A percentile compares a stretch with the other conserved stretches of the same genome.
phyloP scores from a whole-genome alignment of 192 early-diverging fungal genomes.

The Coemansia sp. region DNA sequence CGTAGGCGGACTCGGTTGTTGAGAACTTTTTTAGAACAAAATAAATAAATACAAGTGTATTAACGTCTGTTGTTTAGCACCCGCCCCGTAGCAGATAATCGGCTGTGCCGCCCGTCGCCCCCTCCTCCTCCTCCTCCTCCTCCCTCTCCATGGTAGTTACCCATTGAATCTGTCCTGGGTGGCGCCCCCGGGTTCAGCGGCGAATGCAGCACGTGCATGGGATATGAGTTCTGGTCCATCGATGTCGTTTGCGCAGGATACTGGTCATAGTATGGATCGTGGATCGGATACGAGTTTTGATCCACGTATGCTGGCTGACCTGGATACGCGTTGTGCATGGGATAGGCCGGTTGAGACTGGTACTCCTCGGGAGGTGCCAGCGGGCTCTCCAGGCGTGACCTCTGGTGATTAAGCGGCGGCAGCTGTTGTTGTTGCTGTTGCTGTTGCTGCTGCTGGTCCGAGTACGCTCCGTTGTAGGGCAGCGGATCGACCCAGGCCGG shows the following conservation, averaged over 20 bases:
- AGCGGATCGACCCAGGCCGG: conserved; percentile 26
- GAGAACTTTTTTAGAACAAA: not conserved
- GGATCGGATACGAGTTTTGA: not conserved
- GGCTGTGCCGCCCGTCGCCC: not conserved
- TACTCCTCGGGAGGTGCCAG: not conserved
- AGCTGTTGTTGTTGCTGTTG: not conserved
- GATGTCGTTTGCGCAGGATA: not conserved
- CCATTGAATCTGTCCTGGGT: not conserved
- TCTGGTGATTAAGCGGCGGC: not conserved
- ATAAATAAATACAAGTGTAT: conserved; percentile 9
- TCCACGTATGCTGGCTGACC: not conserved
- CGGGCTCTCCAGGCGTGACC: conserved; percentile 1
- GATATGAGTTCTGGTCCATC: not conserved
- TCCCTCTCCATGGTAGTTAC: not conserved
- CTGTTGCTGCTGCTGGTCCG: not conserved
- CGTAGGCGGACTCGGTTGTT: conserved; percentile 20
- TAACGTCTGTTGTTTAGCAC: not conserved
- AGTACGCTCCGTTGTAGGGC: conserved; percentile 22
- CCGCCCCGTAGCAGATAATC: not conserved
- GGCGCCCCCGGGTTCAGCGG: not conserved
- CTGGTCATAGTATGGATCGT: not conserved
- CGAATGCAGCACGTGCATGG: not conserved
- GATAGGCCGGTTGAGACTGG: not conserved
- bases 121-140: too few species aligned
- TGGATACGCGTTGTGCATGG: not conserved